Percentiles rank a stretch among this genome's conserved stretches.
Evolutionary conservation across 2,329 filamentous ascomycete species (phyloP).

Genomic region (Colletotrichum somersetense): DNA sequence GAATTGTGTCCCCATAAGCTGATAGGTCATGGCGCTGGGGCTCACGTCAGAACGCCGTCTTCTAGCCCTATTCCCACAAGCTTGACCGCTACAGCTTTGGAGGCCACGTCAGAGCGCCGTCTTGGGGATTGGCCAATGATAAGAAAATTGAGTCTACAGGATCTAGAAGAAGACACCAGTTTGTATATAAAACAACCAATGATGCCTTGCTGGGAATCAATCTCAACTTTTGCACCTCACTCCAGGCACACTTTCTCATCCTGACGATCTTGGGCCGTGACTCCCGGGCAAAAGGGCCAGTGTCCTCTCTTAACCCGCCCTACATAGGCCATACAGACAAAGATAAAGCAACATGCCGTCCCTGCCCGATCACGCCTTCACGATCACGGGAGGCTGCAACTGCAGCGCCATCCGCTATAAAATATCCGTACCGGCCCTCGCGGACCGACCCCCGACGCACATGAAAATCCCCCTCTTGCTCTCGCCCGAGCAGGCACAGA

Average conservation of each 20-base stretch:
- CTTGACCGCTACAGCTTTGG: too few relatives aligned
- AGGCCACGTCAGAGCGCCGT: too few relatives aligned
- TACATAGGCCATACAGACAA: background rate
- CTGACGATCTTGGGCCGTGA: background rate
- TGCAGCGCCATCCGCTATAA: conserved; percentile 45
- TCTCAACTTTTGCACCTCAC: background rate
- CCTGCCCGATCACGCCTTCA: conserved; percentile 43
- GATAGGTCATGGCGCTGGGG: too few relatives aligned
- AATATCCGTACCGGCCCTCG: conserved; percentile 41
- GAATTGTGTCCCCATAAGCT: background rate
- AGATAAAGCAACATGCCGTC: conserved; percentile 39
- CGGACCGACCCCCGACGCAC: conserved; percentile 31
- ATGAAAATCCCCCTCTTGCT: conserved; percentile 32
- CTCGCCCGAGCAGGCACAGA: conserved; percentile 25
- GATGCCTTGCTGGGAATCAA: background rate
- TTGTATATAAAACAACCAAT: background rate
- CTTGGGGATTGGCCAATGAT: too few relatives aligned
- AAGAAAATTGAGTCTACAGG: background rate
- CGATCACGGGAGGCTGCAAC: conserved; percentile 47
- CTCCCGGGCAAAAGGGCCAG: background rate
- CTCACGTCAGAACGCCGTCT: background rate
- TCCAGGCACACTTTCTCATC: background rate
- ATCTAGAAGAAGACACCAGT: background rate
- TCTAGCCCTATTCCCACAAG: background rate
- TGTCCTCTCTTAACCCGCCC: too few relatives aligned